A percentile compares a stretch with the other conserved stretches of the same genome.
phyloP scores from a whole-genome alignment of 2,329 filamentous ascomycete genomes.

The Pseudocercospora fuligena region DNA sequence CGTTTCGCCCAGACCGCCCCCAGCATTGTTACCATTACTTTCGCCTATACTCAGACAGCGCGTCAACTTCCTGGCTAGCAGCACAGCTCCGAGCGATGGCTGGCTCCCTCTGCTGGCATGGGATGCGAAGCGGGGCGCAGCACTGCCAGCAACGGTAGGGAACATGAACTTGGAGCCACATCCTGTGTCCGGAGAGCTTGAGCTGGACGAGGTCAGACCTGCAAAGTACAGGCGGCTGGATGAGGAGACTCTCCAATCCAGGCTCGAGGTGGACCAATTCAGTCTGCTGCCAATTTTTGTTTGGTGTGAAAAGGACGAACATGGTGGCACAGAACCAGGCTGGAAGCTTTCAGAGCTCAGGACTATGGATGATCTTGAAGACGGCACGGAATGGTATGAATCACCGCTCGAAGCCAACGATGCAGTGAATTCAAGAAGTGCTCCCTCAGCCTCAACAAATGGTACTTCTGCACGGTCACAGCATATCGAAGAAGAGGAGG shows the following conservation, averaged over 20 bases:
- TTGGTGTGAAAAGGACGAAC: conserved; percentile 69
- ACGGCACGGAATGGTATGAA: conserved; percentile 62
- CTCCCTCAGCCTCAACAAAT: conserved; percentile 25
- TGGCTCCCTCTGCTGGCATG: conserved; percentile 78
- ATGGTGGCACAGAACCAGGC: conserved; percentile 60
- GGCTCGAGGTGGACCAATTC: conserved; percentile 66
- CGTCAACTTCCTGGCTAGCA: conserved; percentile 63
- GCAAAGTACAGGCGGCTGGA: conserved; percentile 72
- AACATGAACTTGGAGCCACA: conserved; percentile 75
- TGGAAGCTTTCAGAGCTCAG: conserved; percentile 77
- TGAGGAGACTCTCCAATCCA: conserved; percentile 73
- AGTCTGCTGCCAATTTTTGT: conserved; percentile 69
- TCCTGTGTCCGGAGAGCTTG: conserved; percentile 78
- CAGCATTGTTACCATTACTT: conserved; percentile 64
- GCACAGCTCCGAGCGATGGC: conserved; percentile 49
- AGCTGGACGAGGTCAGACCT: conserved; percentile 70
- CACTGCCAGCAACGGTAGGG: conserved; percentile 65
- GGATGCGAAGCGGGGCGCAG: conserved; percentile 61
- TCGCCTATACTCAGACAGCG: conserved; percentile 68
- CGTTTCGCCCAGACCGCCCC: conserved; percentile 63
- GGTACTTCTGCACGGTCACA: conserved; percentile 11
- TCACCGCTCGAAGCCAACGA: conserved; percentile 67
- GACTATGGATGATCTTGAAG: conserved; percentile 59
- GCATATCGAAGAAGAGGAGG: conserved; percentile 60
- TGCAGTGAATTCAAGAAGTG: conserved; percentile 16